Evolutionary conservation across 179 eudicot genomes (phyloP).

Genomic region (Beta corolliflora): DNA sequence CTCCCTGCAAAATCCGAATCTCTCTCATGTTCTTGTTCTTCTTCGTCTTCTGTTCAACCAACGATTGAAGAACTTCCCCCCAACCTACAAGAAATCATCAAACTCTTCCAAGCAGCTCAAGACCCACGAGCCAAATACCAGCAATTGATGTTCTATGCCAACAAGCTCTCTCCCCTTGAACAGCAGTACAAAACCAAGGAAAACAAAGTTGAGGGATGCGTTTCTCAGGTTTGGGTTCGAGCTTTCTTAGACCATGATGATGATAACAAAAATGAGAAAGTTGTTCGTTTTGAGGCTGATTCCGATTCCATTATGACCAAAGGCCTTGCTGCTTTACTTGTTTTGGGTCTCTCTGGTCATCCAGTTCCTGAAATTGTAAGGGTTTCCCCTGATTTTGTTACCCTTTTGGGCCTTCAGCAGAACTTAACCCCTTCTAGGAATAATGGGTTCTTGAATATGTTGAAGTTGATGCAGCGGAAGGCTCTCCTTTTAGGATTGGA

Average conservation of each 20-base stretch:
- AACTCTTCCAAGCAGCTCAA: conserved; percentile 59
- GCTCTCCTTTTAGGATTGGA: conserved; percentile 62
- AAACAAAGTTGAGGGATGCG: conserved; percentile 87
- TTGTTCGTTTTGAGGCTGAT: conserved; percentile 70
- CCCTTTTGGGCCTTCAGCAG: conserved; percentile 75
- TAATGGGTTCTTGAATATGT: conserved; percentile 91
- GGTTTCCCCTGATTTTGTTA: conserved; percentile 71
- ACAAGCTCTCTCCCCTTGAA: conserved; percentile 49
- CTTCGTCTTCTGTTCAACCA: conserved; percentile 37
- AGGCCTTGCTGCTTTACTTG: conserved; percentile 82
- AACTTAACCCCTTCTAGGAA: conserved; percentile 83
- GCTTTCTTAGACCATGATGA: conserved; percentile 51
- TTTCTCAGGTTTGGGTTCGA: conserved; percentile 91
- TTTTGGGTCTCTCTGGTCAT: conserved; percentile 73
- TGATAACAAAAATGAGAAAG: conserved; percentile 17
- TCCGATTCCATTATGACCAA: conserved; percentile 72
- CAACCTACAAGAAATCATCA: conserved; percentile 70
- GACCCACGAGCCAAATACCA: conserved; percentile 74
- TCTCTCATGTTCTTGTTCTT: conserved; percentile 26
- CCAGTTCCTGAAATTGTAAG: conserved; percentile 57
- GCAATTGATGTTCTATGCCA: conserved; percentile 65
- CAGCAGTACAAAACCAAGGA: conserved; percentile 52
- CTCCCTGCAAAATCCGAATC: conserved; percentile 46
- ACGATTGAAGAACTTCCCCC: conserved; percentile 63
- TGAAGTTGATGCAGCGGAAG: conserved; percentile 77